phyloP scores from a whole-genome alignment of 2,329 filamentous ascomycete genomes.

The Ascocoryne sarcoides region DNA sequence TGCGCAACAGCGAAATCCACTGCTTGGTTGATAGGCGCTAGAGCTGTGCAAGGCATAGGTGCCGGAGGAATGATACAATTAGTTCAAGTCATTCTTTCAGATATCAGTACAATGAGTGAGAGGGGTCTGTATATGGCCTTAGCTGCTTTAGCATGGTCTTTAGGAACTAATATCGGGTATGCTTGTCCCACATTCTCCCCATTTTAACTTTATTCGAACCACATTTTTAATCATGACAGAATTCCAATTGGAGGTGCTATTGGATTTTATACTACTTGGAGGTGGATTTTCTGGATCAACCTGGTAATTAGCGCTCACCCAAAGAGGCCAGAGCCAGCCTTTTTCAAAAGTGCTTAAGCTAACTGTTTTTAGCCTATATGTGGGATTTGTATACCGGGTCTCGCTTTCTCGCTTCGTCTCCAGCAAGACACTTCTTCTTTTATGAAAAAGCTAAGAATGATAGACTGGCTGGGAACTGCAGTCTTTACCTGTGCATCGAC shows the following conservation, averaged over 20 bases:
- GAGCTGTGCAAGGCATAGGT: slow-evolving; percentile 34
- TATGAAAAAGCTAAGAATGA: slow-evolving; percentile 32
- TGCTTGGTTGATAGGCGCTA: slow-evolving; percentile 10
- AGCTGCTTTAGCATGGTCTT: slow-evolving; percentile 15
- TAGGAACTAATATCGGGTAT: slow-evolving; percentile 11
- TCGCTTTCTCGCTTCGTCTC: slow-evolving; percentile 8
- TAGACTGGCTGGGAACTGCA: slow-evolving; percentile 53
- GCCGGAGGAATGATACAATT: slow-evolving; percentile 37
- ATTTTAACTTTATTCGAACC: neutral
- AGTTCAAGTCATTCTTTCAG: slow-evolving; percentile 39
- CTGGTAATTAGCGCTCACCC: too few species aligned
- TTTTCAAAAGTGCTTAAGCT: too few species aligned
- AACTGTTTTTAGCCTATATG: too few species aligned
- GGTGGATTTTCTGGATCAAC: slow-evolving; percentile 15
- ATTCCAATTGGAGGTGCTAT: slow-evolving; percentile 4
- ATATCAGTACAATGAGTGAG: slow-evolving; percentile 40
- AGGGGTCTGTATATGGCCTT: slow-evolving; percentile 35
- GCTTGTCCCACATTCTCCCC: neutral
- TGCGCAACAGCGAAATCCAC: slow-evolving; percentile 11
- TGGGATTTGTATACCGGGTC: slow-evolving; percentile 2
- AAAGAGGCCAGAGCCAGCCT: too few species aligned
- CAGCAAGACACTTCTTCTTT: slow-evolving; percentile 8
- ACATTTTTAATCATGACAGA: neutral
- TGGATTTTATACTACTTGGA: slow-evolving; percentile 1
- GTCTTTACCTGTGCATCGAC: slow-evolving; percentile 42